Base-by-base conservation (phyloP, 2,329 filamentous ascomycete genomes). In the Blastomyces parvus region DNA sequence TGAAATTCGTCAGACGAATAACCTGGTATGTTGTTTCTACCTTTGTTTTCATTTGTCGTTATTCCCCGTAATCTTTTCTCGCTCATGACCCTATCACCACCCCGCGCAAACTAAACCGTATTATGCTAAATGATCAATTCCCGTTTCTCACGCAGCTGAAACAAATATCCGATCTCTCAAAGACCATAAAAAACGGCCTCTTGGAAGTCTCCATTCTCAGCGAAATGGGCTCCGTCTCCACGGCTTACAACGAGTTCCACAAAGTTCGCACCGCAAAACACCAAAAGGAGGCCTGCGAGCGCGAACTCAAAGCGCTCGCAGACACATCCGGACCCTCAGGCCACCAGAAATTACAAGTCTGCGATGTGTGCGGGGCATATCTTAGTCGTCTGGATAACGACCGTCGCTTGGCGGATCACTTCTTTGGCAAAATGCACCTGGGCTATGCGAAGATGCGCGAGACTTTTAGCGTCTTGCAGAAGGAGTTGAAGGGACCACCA, bases 381-480 rank as follows among this genome's bases (percentile, higher is more conserved):
- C 83, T 99, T 46, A 91, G 87, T 66, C 81, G 94, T 27, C 83
- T 99, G 40, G 94, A 99, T 74, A 99, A 99, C 73, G 94, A 99
- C 75, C 85, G 94, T 44, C 84, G 94, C 38, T 76, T 99, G 72
- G 94, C 94, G 25, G 94, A 99, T 74, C 94, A 99, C 76, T 99
- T 99, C 74, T 97, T 97, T 76, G 94, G 94, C 27, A 99, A 99
- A 82, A 99, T 99, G 94, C 94, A 99, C 73, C 79, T 99, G 63
- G 94, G 94, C 0, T 99, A 97, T 74, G 94, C 94, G 19, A 90
- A 96, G 78, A 99, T 99, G 94, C 86, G 94, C 70, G 96, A 94
- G 82, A 94, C 91, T 2, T 91, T 86, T 71, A 91, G 96, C 63
- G 80, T 84, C n/a, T 86, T 99, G 66, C 88, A 88, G 60, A 91